A percentile compares a stretch with the other conserved stretches of the same genome.
Evolutionary conservation across 164 flowering plant species (phyloP).

Genomic region (Cinnamomum chago): DNA sequence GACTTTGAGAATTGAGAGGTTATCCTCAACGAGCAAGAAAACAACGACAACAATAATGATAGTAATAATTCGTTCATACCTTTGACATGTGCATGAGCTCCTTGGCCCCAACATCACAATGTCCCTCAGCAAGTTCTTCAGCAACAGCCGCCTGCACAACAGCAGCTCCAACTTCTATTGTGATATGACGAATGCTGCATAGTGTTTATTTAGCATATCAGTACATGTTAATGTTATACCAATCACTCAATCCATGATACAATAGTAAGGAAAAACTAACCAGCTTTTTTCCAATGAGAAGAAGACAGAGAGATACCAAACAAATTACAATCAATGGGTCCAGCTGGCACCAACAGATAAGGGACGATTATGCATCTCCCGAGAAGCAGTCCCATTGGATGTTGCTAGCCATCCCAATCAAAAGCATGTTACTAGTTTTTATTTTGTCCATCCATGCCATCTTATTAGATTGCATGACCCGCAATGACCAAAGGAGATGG

Average conservation of each 20-base stretch:
- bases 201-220: not conserved
- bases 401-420: too few species aligned
- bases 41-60: not conserved
- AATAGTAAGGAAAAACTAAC: not conserved
- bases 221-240: not conserved
- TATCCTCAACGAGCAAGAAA: too few species aligned
- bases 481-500: too few species aligned
- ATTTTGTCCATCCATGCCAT: too few species aligned
- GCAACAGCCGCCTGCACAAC: conserved; percentile 77
- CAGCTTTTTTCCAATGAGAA: not conserved
- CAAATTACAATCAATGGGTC: too few species aligned
- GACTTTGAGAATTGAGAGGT: too few species aligned
- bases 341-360: too few species aligned
- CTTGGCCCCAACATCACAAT: conserved; percentile 63
- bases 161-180: conserved; percentile 95
- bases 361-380: too few species aligned
- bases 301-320: too few species aligned
- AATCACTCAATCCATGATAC: not conserved
- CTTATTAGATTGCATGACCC: too few species aligned
- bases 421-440: too few species aligned
- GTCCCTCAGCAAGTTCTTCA: conserved; percentile 86
- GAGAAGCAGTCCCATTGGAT: too few species aligned
- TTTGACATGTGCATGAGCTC: conserved; percentile 83
- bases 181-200: conserved; percentile 80
- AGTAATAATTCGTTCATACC: conserved; percentile 29